Percentiles rank a stretch among this genome's conserved stretches.
Evolutionary conservation across 495 filamentous ascomycete species (phyloP).

Genomic region (Trichoderma orchidacearum): DNA sequence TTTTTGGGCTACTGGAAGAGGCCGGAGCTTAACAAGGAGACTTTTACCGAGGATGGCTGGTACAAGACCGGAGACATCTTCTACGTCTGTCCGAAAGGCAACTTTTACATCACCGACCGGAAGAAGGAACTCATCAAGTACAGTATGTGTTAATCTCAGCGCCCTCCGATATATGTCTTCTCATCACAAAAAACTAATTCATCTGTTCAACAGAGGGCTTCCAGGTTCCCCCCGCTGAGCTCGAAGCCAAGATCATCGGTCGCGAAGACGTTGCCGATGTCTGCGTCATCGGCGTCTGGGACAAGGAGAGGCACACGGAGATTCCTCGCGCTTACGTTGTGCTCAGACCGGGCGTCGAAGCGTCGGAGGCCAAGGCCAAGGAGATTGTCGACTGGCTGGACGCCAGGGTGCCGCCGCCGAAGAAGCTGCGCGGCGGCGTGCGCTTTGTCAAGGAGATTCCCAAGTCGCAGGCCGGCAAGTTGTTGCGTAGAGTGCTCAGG

Average conservation of each 20-base stretch:
- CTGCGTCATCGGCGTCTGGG: constrained; percentile 72
- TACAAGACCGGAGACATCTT: constrained; percentile 75
- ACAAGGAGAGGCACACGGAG: constrained; percentile 57
- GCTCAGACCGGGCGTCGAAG: constrained; percentile 35
- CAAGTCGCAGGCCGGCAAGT: constrained; percentile 80
- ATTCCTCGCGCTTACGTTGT: constrained; percentile 78
- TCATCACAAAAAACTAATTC: background rate
- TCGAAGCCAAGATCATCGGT: constrained; percentile 63
- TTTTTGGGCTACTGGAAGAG: constrained; percentile 72
- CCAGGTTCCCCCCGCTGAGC: constrained; percentile 77
- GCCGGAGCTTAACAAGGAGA: constrained; percentile 43
- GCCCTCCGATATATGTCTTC: background rate
- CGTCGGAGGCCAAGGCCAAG: constrained; percentile 37
- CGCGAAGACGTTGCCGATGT: constrained; percentile 69
- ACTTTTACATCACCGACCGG: constrained; percentile 58
- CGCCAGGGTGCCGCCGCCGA: constrained; percentile 38
- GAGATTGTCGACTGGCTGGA: constrained; percentile 54
- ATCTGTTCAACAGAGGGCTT: constrained; percentile 43
- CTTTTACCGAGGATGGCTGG: constrained; percentile 60
- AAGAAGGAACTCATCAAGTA: constrained; percentile 90
- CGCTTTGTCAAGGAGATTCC: constrained; percentile 72
- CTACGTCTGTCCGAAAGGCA: constrained; percentile 40
- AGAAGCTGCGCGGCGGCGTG: constrained; percentile 71
- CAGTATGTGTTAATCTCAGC: constrained; percentile 19
- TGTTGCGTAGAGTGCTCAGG: constrained; percentile 56